These are phyloP conservation scores for Trypanosoma cruzi DNA, from an alignment of 208 protist genomes.

Conservation along the genomic window DNA sequence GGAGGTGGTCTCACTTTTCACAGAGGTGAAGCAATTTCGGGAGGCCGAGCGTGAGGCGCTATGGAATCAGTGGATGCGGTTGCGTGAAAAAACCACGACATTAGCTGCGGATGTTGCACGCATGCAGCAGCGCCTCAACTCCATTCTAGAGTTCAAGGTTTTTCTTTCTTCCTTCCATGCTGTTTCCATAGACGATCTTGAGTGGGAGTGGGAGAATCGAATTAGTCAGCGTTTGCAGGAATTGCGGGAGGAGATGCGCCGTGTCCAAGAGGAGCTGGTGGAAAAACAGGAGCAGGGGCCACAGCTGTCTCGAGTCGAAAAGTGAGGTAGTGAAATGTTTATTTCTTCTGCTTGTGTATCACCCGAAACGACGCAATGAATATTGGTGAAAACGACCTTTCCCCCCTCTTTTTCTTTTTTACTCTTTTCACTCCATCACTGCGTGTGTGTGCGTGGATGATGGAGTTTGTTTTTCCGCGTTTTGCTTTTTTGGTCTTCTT, in stretches of 20 bases:
- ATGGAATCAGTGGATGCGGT: constrained; percentile 15
- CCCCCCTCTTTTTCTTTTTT: too few species aligned
- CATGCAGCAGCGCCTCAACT: constrained; percentile 20
- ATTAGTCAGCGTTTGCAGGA: background rate
- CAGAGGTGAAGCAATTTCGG: constrained; percentile 23
- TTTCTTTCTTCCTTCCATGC: constrained; percentile 1
- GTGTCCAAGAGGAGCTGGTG: background rate
- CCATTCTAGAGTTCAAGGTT: background rate
- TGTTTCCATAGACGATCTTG: background rate
- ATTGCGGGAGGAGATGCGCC: background rate
- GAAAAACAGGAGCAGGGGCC: background rate
- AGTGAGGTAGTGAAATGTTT: constrained; percentile 11
- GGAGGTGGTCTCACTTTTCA: constrained; percentile 20
- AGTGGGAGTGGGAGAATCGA: constrained; percentile 10
- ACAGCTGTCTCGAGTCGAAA: background rate
- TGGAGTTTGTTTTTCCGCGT: too few species aligned
- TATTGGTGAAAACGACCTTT: too few species aligned
- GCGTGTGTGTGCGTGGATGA: too few species aligned
- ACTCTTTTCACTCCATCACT: too few species aligned
- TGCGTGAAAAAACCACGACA: constrained; percentile 2
- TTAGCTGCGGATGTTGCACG: constrained; percentile 11
- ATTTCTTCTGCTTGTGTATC: too few species aligned
- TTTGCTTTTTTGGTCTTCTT: background rate
- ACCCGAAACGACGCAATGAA: too few species aligned
- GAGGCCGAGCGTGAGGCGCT: constrained; percentile 9